Evolutionary conservation across 2,329 filamentous ascomycete species (phyloP), one percentile per base, ranked within the genome.

Genomic region (Chalaropsis ovoidea): DNA sequence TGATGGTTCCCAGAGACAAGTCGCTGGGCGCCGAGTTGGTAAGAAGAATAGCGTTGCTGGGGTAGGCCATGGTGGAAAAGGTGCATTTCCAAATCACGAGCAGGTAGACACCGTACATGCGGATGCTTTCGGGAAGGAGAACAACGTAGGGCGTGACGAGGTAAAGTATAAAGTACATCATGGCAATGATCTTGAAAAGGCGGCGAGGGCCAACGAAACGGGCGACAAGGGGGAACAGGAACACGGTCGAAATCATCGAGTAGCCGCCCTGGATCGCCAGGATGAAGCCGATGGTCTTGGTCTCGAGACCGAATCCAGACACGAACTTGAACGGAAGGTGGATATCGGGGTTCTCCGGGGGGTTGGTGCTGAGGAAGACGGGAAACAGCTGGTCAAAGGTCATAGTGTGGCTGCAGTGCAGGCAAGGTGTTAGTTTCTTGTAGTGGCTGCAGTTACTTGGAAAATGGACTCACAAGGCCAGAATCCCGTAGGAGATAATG

Each of bases 341-440:
- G 69, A 71, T 79, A 75, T 72, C 81, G 73, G 71, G 81, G 73
- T 77, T 70, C 17, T 75, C 74, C 0, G 80, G 80, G 10, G 77
- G 74, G 17, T 76, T 76, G 56, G 89, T 89, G 74, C 89, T 93
- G 72, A 99, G 84, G 70, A 99, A 90, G 1, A 96, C 89, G 0
- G 94, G 93, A 70, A 97, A 86, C 61, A 97, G 82, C 72, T 96
- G 89, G 75, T 99, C 94, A 71, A 95, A 94, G 0, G 92, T 95
- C 76, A 99, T 96, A 13, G 93, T 96, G 77, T 97, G 93, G 77
- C 92, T 96, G 72, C 49, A 68, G 41, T 96, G 72, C 31, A 35
- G 15, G 54, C 65, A 39, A 22, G 19, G 41, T 39, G 27, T 31
- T 41, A 60, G 24, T 15, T 58, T 17, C n/a, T 61, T 24, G 7